phyloP scores from a whole-genome alignment of 176 grass and related monocot species.

The Puccinellia tenuiflora region DNA sequence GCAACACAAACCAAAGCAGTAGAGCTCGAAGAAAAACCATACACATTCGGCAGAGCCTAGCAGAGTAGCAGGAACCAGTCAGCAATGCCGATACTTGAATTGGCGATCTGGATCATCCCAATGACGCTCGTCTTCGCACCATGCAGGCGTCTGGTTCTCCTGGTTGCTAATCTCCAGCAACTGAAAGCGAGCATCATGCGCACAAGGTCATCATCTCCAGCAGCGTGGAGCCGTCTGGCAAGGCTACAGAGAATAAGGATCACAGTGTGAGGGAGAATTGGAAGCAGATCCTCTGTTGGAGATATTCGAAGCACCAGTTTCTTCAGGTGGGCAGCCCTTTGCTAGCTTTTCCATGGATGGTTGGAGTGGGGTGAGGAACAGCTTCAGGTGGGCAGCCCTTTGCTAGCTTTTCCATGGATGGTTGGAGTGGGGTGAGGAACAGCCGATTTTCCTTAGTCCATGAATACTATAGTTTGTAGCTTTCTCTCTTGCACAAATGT shows the following conservation, averaged over 20 bases:
- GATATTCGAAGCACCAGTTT: constrained; percentile 7
- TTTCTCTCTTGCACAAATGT: constrained; percentile 28
- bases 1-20: constrained; percentile 22
- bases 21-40: constrained; percentile 11
- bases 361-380: neutral
- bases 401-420: constrained; percentile 7
- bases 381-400: constrained; percentile 24
- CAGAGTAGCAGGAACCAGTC: neutral
- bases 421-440: neutral
- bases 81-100: constrained; percentile 42
- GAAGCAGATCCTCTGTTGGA: neutral
- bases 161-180: constrained; percentile 47
- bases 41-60: neutral
- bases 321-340: constrained; percentile 22
- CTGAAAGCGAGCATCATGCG: constrained; percentile 37
- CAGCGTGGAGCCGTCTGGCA: constrained; percentile 26
- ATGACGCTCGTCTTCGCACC: constrained; percentile 58
- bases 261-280: constrained; percentile 23
- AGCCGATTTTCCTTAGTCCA: neutral
- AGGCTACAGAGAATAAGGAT: constrained; percentile 47
- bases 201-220: constrained; percentile 29
- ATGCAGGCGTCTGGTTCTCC: constrained; percentile 44
- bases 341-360: constrained; percentile 1
- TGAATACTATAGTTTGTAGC: neutral
- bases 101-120: constrained; percentile 54